Evolutionary conservation across 495 filamentous ascomycete species (phyloP), one percentile per base, ranked within the genome.

Genomic region (Penicillium parvum): DNA sequence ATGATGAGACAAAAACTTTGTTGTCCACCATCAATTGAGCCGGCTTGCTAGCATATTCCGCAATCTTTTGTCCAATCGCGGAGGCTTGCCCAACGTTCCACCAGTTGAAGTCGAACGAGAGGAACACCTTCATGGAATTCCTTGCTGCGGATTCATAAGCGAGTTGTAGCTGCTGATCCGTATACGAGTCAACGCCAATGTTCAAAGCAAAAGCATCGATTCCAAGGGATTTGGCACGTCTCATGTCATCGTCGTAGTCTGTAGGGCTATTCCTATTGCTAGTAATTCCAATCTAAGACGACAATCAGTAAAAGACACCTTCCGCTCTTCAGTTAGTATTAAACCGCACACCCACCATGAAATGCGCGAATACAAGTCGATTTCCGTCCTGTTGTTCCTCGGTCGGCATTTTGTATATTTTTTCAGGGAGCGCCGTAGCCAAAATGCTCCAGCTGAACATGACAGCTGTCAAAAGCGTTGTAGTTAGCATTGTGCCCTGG

Each of bases 161-260:
- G 23, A 73, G 60, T 20, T 60, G 59, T 2, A 83, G 67, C 50
- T 80, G 75, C 4, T 63, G 51, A 28, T 78, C 70, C 3, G 72
- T 79, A 45, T 72, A 77, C 0, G 60, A 49, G 26, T 79, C 74
- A 0, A 67, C 58, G 4, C 73, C 78, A 28, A 81, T 77, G 50
- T 81, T 81, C 32, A 81, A 64, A 2, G 75, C 78, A 52, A 82
- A 82, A 11, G 77, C 76, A 45, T 82, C 77, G 48, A 82, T 79
- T 10, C 77, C 75, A 10, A 70, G 57, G 7, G 62, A 56, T 47
- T 77, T 71, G 10, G 78, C 77, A 3, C 66, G 68, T 27, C 65
- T 55, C 70, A 82, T 80, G 47, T 83, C 77, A 22, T 66, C 67
- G 34, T 80, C 74, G 43, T 72, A 79, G 54, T 79, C 77, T 6